Conservation (phyloP, 2,329 filamentous ascomycete genomes). For the Curvularia sp. region DNA sequence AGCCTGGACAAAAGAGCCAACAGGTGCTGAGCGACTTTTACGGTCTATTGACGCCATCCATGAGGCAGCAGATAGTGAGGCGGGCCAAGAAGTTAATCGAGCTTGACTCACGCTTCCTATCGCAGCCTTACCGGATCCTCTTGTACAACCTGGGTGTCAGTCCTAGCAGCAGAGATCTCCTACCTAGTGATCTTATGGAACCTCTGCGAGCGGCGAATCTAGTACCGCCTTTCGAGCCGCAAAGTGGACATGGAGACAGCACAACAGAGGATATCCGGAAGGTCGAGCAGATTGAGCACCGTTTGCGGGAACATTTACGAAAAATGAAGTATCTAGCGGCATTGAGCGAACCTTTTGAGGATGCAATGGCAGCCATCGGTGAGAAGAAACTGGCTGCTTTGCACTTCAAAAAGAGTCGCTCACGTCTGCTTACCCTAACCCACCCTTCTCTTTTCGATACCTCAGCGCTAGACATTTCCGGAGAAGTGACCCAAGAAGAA, state of each 20-base stretch:
- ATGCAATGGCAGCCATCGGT: conserved; percentile 17
- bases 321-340: conserved; percentile 19
- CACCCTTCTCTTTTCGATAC: conserved; percentile 22
- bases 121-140: conserved; percentile 19
- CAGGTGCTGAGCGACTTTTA: conserved; percentile 33
- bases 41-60: conserved; percentile 25
- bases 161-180: conserved; percentile 19
- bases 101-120: conserved; percentile 22
- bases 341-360: neutral
- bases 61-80: conserved; percentile 24
- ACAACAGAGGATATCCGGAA: conserved; percentile 14
- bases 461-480: conserved; percentile 32
- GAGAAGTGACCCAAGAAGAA: conserved; percentile 33
- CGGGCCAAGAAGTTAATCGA: conserved; percentile 28
- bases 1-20: neutral
- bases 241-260: neutral
- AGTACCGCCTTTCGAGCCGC: conserved; percentile 21
- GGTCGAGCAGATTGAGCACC: conserved; percentile 32
- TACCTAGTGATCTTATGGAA: conserved; percentile 38
- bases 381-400: conserved; percentile 6
- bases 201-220: conserved; percentile 33
- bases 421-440: conserved; percentile 27
- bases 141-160: conserved; percentile 28
- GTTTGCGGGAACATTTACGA: conserved; percentile 21
- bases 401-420: conserved; percentile 20